Base-by-base conservation (phyloP, 73 alveolate genomes). In the Stentor coeruleus region DNA sequence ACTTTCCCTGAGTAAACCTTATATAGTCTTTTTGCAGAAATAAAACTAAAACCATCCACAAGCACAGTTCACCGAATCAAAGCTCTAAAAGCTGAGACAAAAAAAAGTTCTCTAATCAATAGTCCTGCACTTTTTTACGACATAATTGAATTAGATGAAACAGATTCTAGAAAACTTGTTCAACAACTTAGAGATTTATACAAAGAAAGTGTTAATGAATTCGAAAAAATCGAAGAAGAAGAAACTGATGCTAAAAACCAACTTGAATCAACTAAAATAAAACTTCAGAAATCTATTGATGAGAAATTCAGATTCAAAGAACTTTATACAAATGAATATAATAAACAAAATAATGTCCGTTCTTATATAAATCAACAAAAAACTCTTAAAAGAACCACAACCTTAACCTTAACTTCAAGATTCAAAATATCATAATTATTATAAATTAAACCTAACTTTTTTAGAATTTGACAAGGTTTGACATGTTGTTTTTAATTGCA, bases 301-400 rank as follows among this genome's bases (percentile, higher is more conserved):
- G 73, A 57, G 2, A n/a, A 31, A 20, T n/a, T 20, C 73, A n/a
- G 73, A 57, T 57, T 20, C 28, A 57, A 31, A 57, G 73, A 57
- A 57, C 73, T 57, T 57, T 57, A 57, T 57, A 20, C 73, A 57
- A 57, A 57, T 20, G 73, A 57, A 57, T n/a, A n/a, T n/a, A n/a
- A n/a, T n/a, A n/a, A n/a, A n/a, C n/a, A n/a, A n/a, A n/a, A n/a
- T n/a, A n/a, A n/a, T n/a, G n/a, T n/a, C n/a, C n/a, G n/a, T n/a
- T n/a, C n/a, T n/a, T n/a, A n/a, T n/a, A n/a, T n/a, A n/a, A n/a
- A n/a, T n/a, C n/a, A n/a, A n/a, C n/a, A n/a, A n/a, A n/a, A n/a
- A n/a, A n/a, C n/a, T n/a, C n/a, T n/a, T n/a, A n/a, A n/a, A n/a
- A n/a, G n/a, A n/a, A n/a, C n/a, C n/a, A n/a, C n/a, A n/a, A n/a